Conservation (phyloP, 1,284 basidiomycete genomes). For the Polyporus tsugae region DNA sequence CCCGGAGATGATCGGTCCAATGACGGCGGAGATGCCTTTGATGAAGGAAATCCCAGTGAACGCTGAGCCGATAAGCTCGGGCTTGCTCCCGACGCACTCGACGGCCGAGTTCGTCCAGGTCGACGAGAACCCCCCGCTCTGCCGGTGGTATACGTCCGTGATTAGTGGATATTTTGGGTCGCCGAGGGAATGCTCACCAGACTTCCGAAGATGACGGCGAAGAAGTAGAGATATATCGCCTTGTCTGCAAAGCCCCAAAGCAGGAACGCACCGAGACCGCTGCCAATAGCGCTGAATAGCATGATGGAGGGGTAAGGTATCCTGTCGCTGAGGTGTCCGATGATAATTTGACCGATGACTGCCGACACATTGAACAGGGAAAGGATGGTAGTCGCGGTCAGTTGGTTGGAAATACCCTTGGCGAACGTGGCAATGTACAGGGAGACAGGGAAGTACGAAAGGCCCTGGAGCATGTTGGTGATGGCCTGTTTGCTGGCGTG, state of each 20-base stretch:
- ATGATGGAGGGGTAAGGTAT: slow-evolving; percentile 38
- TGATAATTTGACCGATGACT: slow-evolving; percentile 36
- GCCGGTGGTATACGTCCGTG: neutral
- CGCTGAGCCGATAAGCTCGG: slow-evolving; percentile 35
- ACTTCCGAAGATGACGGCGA: slow-evolving; percentile 40
- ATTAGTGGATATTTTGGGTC: neutral
- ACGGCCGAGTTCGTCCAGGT: slow-evolving; percentile 36
- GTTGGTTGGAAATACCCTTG: slow-evolving; percentile 34
- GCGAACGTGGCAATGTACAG: slow-evolving; percentile 40
- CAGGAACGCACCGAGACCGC: slow-evolving; percentile 37
- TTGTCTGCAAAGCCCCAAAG: slow-evolving; percentile 40
- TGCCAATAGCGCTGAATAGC: slow-evolving; percentile 33
- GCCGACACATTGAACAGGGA: slow-evolving; percentile 38
- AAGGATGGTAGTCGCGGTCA: slow-evolving; percentile 37
- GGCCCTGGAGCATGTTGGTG: slow-evolving; percentile 36
- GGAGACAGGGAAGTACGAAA: slow-evolving; percentile 41
- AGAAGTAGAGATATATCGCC: slow-evolving; percentile 35
- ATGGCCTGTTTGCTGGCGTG: slow-evolving; percentile 18
- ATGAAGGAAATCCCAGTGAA: slow-evolving; percentile 33
- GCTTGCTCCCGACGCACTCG: slow-evolving; percentile 38
- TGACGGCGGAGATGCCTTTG: slow-evolving; percentile 37
- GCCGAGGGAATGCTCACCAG: slow-evolving; percentile 26
- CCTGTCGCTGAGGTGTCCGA: slow-evolving; percentile 37
- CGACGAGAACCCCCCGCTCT: slow-evolving; percentile 35
- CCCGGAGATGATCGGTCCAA: slow-evolving; percentile 39